Evolutionary conservation across 257 asterid species (phyloP).

Genomic region (Solanum chaucha): DNA sequence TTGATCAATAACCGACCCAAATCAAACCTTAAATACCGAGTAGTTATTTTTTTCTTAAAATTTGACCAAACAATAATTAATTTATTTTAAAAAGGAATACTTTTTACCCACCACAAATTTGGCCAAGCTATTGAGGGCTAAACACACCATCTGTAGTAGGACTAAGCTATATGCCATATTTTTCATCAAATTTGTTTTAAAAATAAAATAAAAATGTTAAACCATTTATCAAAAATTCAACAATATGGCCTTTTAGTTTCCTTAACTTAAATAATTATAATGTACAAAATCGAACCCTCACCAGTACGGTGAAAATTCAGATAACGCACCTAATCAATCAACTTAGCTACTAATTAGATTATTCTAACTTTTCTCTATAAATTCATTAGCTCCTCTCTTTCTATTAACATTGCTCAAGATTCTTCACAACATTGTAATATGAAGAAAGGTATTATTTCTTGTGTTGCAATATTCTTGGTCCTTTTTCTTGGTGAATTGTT

Average conservation of each 20-base stretch:
- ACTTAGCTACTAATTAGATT: not conserved
- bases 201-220: not conserved
- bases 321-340: not conserved
- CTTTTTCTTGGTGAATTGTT: not conserved
- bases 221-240: too few species aligned
- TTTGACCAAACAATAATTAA: not conserved
- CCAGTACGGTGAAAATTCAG: rapidly evolving
- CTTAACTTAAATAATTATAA: too few species aligned
- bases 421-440: too few species aligned
- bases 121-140: not conserved
- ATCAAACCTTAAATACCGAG: not conserved
- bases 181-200: not conserved
- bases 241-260: not conserved
- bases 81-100: not conserved
- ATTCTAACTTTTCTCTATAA: not conserved
- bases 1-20: too few species aligned
- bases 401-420: too few species aligned
- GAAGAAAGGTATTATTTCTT: not conserved
- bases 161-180: not conserved
- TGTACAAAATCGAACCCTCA: too few species aligned
- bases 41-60: not conserved
- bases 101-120: not conserved
- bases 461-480: not conserved
- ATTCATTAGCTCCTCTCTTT: not conserved
- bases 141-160: not conserved